A percentile compares a stretch with the other conserved stretches of the same genome.
Conservation (phyloP, 352 stramenopile species). For the Paralagenidium karlingii region DNA sequence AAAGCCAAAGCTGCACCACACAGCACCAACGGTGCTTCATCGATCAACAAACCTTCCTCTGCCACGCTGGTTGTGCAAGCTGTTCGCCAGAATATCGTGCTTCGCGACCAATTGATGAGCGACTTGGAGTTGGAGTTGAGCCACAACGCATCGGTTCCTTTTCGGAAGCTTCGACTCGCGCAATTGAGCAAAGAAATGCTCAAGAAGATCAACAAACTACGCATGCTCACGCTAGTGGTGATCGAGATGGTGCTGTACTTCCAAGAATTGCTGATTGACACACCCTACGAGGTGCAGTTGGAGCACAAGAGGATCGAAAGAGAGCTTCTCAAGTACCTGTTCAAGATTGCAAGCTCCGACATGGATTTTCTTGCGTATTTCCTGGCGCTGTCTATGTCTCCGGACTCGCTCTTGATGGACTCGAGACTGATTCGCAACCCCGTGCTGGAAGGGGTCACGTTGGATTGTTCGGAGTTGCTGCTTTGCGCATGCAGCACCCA, state of each 20-base stretch:
- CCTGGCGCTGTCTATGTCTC: conserved; percentile 14
- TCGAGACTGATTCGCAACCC: conserved; percentile 48
- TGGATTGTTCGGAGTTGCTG: conserved; percentile 58
- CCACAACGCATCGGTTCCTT: conserved; percentile 5
- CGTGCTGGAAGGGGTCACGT: conserved; percentile 41
- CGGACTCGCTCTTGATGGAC: no score
- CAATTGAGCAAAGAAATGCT: no score
- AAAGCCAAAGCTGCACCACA: neutral
- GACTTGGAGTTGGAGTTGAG: conserved; percentile 24
- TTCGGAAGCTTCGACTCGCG: conserved; percentile 15
- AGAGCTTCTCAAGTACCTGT: conserved; percentile 30
- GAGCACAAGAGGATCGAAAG: conserved; percentile 15
- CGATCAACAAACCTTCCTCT: conserved; percentile 4
- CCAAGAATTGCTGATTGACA: no score
- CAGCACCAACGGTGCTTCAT: neutral
- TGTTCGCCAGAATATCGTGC: conserved; percentile 28
- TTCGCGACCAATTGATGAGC: conserved; percentile 25
- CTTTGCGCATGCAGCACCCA: conserved; percentile 40
- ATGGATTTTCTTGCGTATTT: conserved; percentile 27
- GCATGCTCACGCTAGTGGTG: conserved; percentile 38
- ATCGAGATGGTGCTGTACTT: conserved; percentile 55
- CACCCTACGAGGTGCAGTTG: no score
- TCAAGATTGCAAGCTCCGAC: conserved; percentile 32
- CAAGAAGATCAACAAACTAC: conserved; percentile 44
- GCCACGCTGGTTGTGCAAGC: conserved; percentile 27